Percentiles rank a stretch among this genome's conserved stretches.
These are phyloP conservation scores for Hypoxylon intermedium DNA, from an alignment of 495 filamentous ascomycete species.

Conservation along the genomic window DNA sequence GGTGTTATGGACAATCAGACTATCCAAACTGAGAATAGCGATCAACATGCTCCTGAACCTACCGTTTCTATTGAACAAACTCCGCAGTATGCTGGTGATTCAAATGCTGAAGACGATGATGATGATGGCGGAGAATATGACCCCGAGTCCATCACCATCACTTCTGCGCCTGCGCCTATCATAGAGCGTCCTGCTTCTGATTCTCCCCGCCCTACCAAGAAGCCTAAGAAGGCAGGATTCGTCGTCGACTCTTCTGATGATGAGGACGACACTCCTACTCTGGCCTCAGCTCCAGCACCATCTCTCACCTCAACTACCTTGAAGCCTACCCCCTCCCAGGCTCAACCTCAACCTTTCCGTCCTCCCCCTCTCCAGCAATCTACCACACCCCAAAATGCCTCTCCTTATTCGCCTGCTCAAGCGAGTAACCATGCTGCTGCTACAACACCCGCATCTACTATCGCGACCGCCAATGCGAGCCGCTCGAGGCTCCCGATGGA, in stretches of 20 bases:
- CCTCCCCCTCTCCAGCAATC: conserved; percentile 40
- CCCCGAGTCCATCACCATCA: conserved; percentile 55
- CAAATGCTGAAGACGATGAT: conserved; percentile 44
- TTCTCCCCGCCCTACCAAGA: conserved; percentile 51
- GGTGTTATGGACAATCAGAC: conserved; percentile 57
- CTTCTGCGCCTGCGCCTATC: conserved; percentile 39
- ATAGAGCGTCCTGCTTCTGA: conserved; percentile 41
- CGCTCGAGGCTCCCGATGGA: conserved; percentile 68
- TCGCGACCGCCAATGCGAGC: conserved; percentile 25
- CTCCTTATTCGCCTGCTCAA: conserved; percentile 36
- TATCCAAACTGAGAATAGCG: conserved; percentile 63
- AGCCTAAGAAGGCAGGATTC: conserved; percentile 79
- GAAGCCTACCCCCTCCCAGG: conserved; percentile 25
- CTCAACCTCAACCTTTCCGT: conserved; percentile 16
- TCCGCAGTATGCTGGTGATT: conserved; percentile 55
- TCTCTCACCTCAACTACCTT: conserved; percentile 6
- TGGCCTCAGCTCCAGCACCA: conserved; percentile 11
- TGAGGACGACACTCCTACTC: conserved; percentile 51
- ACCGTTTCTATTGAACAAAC: conserved; percentile 49
- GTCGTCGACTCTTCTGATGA: conserved; percentile 75
- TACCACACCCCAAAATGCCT: conserved; percentile 32
- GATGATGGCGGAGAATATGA: conserved; percentile 60
- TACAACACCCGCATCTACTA: conserved; percentile 17
- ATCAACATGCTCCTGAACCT: conserved; percentile 50
- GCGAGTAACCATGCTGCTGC: conserved; percentile 31